Evolutionary conservation across 2,329 filamentous ascomycete species (phyloP), one percentile per base, ranked within the genome.

Genomic region (Fonsecaea pedrosoi): DNA sequence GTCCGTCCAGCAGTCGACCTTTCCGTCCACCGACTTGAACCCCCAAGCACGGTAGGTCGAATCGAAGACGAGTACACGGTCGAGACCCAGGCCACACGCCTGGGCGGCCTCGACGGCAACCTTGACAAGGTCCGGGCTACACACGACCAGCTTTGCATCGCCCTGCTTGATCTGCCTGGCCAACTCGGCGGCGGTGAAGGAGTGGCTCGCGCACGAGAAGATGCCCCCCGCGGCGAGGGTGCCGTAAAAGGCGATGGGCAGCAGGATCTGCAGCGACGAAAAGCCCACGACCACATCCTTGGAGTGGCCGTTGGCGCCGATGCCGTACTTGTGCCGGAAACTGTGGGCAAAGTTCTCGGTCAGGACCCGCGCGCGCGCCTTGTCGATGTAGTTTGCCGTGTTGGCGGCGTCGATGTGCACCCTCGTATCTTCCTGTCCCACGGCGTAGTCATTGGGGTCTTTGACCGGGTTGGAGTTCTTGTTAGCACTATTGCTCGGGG

Each of bases 171-270:
- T 77, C 70, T 83, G 82, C 25, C 83, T 79, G 2, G 81, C 80
- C 8, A 89, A 75, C 30, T 89, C 87, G 1, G 77, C 71, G 0
- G 80, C 77, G 0, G 85, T 86, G 4, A 80, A 82, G 0, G 81
- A 79, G 0, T 84, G 79, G 55, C 81, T 84, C 0, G 85, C 85
- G 4, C 85, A 83, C 7, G 84, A 85, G 71, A 86, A 89, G 34
- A 89, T 81, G n/a, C 86, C 87, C 1, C 83, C 86, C 1, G 86
- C 85, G 3, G 84, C 86, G 54, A 89, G 79, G 60, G 87, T 82
- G 15, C 82, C 84, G 69, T 82, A 88, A 72, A 86, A 85, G 1
- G 86, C 70, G 12, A 82, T 78, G 0, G 85, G 82, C 0, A 88
- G 77, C 4, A 87, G 78, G 54, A 82, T 82, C 70, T 88, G 84